Conservation (phyloP, 176 grass and related monocot genomes). For the Neostapfia colusana region DNA sequence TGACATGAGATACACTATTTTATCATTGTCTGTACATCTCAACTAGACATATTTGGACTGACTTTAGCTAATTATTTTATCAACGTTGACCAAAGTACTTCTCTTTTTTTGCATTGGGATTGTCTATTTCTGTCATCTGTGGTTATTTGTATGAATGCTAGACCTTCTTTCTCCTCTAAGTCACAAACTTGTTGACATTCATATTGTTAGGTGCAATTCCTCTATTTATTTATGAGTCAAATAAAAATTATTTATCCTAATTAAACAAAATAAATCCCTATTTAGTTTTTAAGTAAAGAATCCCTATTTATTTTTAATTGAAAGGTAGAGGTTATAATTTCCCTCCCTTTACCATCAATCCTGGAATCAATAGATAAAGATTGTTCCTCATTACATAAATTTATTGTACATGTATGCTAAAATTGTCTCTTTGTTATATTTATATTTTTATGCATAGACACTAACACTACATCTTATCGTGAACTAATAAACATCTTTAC, state of each 20-base stretch:
- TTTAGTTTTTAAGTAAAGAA: constrained; percentile 7
- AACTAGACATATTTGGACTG: not conserved
- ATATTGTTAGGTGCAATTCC: constrained; percentile 4
- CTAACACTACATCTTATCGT: constrained; percentile 4
- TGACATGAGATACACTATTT: constrained; percentile 3
- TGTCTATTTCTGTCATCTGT: not conserved
- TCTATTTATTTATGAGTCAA: not conserved
- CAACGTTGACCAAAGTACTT: not conserved
- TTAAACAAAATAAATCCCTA: constrained; percentile 10
- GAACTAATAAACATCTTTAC: constrained; percentile 35
- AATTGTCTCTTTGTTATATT: constrained; percentile 21
- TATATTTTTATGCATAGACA: constrained; percentile 4
- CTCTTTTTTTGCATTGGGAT: not conserved
- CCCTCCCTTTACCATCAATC: not conserved
- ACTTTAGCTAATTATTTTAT: constrained; percentile 7
- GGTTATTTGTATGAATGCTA: constrained; percentile 12
- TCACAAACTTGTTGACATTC: constrained; percentile 21
- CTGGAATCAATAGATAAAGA: not conserved
- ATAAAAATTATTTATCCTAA: not conserved
- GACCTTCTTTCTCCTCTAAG: not conserved
- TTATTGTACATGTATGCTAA: not conserved
- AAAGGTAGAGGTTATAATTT: not conserved
- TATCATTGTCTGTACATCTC: not conserved
- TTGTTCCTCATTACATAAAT: constrained; percentile 14
- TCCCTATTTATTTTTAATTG: not conserved